phyloP scores from a whole-genome alignment of 108 stramenopile species.

The Cyclotella baltica region DNA sequence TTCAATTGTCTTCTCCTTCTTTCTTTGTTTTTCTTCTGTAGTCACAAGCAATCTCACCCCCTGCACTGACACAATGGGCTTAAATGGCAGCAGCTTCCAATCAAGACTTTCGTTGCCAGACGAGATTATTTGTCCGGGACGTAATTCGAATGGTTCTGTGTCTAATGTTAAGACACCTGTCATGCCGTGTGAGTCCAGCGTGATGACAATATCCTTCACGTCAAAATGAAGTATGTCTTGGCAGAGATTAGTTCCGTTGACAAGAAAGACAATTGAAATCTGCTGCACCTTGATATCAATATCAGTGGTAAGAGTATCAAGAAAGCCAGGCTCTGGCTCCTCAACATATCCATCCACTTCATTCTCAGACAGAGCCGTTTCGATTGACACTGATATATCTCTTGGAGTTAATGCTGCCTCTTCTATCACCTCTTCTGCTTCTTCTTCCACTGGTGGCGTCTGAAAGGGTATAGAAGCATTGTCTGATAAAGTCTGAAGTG shows the following conservation, averaged over 20 bases:
- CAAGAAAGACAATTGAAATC: slow-evolving; percentile 22
- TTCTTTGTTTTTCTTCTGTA: not conserved
- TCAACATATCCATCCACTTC: not conserved
- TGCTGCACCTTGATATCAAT: slow-evolving; percentile 18
- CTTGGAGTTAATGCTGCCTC: not conserved
- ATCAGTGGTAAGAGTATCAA: not conserved
- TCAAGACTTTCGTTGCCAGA: not conserved
- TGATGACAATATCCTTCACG: slow-evolving; percentile 1
- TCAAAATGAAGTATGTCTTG: slow-evolving; percentile 31
- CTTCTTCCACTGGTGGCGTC: not conserved
- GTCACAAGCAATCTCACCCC: slow-evolving; percentile 22
- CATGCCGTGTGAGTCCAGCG: not conserved
- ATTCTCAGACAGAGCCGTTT: no score
- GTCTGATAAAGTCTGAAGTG: slow-evolving; percentile 7
- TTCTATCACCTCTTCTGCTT: not conserved
- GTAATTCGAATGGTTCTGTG: slow-evolving; percentile 10
- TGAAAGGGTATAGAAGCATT: slow-evolving; percentile 12
- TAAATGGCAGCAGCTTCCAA: slow-evolving; percentile 27
- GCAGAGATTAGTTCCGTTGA: slow-evolving; percentile 10
- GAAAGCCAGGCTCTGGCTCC: not conserved
- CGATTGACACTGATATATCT: not conserved
- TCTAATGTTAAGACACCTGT: slow-evolving; percentile 15
- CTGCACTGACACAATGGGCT: slow-evolving; percentile 17
- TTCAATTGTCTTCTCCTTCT: not conserved
- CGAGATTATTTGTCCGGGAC: slow-evolving; percentile 11